A percentile compares a stretch with the other conserved stretches of the same genome.
phyloP scores from a whole-genome alignment of 768 basidiomycete species.

The Saitozyma sp. region DNA sequence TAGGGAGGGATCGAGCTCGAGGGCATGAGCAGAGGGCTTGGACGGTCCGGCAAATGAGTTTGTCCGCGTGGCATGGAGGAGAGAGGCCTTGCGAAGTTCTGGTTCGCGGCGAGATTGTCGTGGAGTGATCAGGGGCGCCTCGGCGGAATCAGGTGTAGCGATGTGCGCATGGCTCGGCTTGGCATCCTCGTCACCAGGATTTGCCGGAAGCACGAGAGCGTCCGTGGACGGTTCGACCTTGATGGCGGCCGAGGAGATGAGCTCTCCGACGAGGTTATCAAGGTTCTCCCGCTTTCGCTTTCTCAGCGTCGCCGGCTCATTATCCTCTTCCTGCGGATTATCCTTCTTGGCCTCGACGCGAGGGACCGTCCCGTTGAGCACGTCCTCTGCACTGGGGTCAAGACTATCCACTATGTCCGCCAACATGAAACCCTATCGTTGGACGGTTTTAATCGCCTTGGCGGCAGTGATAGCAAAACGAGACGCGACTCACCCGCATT shows the following conservation, averaged over 20 bases:
- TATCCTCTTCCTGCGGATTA: constrained; percentile 16
- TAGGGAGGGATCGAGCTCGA: too few species aligned
- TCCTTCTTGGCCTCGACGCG: constrained; percentile 2
- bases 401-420: not conserved
- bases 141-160: not conserved
- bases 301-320: constrained; percentile 42
- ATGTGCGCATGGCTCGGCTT: not conserved
- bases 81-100: constrained; percentile 23
- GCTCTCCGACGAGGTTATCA: constrained; percentile 35
- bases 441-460: not conserved
- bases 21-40: not conserved
- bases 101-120: constrained; percentile 1
- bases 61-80: constrained; percentile 39
- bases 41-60: constrained; percentile 27
- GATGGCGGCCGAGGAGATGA: constrained; percentile 33
- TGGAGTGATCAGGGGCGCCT: too few species aligned
- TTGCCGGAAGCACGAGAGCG: too few species aligned
- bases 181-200: too few species aligned
- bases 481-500: constrained; percentile 25
- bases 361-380: constrained; percentile 23
- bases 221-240: constrained; percentile 1
- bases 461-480: not conserved
- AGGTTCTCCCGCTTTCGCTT: constrained; percentile 28
- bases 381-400: constrained; percentile 27
- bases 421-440: not conserved